These are phyloP conservation scores for Tylopilus subfusipes DNA, from an alignment of 768 basidiomycete species.

Conservation along the genomic window DNA sequence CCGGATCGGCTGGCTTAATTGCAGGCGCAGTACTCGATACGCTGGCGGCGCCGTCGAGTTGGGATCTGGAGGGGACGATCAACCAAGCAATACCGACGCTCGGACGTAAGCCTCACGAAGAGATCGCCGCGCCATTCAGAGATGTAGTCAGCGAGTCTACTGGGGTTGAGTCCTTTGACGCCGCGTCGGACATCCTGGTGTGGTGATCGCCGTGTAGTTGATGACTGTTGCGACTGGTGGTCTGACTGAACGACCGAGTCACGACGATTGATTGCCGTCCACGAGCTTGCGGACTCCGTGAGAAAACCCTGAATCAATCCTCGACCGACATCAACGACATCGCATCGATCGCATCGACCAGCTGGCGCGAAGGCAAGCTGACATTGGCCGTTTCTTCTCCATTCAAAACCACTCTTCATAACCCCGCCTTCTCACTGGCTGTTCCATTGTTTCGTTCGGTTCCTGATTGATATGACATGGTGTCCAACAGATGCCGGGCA, in stretches of 20 bases:
- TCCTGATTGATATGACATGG: too few species aligned
- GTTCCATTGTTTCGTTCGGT: too few species aligned
- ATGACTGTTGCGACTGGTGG: not conserved
- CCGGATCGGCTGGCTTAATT: slow-evolving; percentile 31
- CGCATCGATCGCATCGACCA: not conserved
- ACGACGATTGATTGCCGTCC: not conserved
- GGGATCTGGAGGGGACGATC: slow-evolving; percentile 11
- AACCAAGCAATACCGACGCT: not conserved
- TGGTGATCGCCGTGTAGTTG: not conserved
- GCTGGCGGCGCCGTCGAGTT: slow-evolving; percentile 5
- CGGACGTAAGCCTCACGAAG: slow-evolving; percentile 26
- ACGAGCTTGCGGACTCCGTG: not conserved
- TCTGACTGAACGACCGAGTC: slow-evolving; percentile 2
- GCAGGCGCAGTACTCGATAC: slow-evolving; percentile 20
- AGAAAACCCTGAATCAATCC: too few species aligned
- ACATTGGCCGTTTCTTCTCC: too few species aligned
- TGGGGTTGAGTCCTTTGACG: slow-evolving; percentile 22
- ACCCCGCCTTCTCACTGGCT: too few species aligned
- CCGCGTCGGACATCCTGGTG: slow-evolving; percentile 20
- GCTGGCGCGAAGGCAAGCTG: too few species aligned
- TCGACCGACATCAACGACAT: too few species aligned
- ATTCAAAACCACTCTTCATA: too few species aligned
- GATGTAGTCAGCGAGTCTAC: slow-evolving; percentile 28
- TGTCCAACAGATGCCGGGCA: too few species aligned
- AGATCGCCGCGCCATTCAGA: slow-evolving; percentile 27